Base-by-base conservation (phyloP, 1,284 basidiomycete species). In the Cryptococcus sp. region DNA sequence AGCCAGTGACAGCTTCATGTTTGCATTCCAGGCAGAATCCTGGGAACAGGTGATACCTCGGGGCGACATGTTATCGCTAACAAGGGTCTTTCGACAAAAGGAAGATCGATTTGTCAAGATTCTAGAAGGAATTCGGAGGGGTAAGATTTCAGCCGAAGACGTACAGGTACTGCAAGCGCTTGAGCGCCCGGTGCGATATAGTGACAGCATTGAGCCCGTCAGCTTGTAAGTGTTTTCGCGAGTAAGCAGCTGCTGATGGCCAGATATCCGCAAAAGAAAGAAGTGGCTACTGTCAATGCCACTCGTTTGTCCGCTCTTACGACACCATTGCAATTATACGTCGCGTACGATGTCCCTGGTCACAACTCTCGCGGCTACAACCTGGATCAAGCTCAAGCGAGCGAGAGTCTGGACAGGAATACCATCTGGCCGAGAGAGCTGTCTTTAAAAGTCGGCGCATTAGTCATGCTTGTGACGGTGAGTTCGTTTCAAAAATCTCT, bases 31-130 rank as follows among this genome's bases (percentile, higher is more conserved):
- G 37, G 64, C 72, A 0, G 43, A 56, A 4, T 64, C 51, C 22
- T 75, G 74, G 74, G 37, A 54, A 17, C 26, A 44, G 15, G 29
- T 67, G 0, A 64, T 74, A 34, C 55, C 63, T 0, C 5, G 44
- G 10, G 38, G 53, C 5, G 68, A 69, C 50, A 62, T 69, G 41
- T 46, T 58, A 19, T 52, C 65, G 16, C 62, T 98, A 4, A 89
- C 87, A 0, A 87, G 89, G 63, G 93, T 97, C 7, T 97, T 94
- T 73, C 75, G 83, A 46, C 83, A 84, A 59, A 80, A 79, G 39
- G 82, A 83, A 53, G 72, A 76, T 47, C 59, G n/a, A 3, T 76
- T 78, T 45, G 66, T 78, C n/a, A 52, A 56, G 10, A 58, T 74
- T 3, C 60, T 77, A 29, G 79, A 80, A 58, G 69, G 57, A n/a